Base-by-base conservation (phyloP, 108 stramenopile genomes). In the Pinguiococcus pyrenoidosus region DNA sequence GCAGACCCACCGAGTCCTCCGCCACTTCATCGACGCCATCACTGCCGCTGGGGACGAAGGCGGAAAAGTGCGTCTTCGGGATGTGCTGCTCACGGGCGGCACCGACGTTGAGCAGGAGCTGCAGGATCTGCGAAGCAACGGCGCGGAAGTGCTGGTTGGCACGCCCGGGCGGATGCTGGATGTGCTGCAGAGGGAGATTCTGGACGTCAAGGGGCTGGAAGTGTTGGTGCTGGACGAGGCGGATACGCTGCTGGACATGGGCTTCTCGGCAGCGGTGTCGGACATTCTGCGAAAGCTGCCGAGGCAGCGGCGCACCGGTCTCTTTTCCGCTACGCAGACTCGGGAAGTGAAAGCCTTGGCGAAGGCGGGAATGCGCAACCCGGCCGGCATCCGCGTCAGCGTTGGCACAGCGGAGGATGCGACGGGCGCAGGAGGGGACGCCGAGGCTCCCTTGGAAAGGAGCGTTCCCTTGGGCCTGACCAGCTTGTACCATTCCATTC, bases 141-240 rank as follows among this genome's bases (percentile, higher is more conserved):
- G 75, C 24, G 78, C 69, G 14, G 81, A 91, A 42, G 78, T 99
- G 36, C 51, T 99, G 13, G 82, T 99, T 33, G 90, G 78, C 4
- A 99, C 97, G 4, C 94, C 94, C 8, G 97, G 97, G 8, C 65
- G 97, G 10, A 66, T 95, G 24, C 82, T 88, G 26, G 97, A 96
- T 62, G 58, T 96, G 17, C 51, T 94, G 44, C 79, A 68, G 2
- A 46, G 87, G 38, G 85, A 87, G 52, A 56, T 6, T 20, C 29
- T 49, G 1, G 58, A 55, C 16, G 23, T 30, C 12, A 30, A 23
- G 40, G 81, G 84, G 62, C 54, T 97, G 35, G 90, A 91, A 39
- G 69, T 78, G 0, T 63, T 99, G 26, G 74, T 99, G 20, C 56
- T 99, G 34, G 97, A 99, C 60, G 97, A 99, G 53, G 89, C 89